Base-by-base conservation (phyloP, 371 early-diverging fungal species). In the Saksenaea oblongispora region DNA sequence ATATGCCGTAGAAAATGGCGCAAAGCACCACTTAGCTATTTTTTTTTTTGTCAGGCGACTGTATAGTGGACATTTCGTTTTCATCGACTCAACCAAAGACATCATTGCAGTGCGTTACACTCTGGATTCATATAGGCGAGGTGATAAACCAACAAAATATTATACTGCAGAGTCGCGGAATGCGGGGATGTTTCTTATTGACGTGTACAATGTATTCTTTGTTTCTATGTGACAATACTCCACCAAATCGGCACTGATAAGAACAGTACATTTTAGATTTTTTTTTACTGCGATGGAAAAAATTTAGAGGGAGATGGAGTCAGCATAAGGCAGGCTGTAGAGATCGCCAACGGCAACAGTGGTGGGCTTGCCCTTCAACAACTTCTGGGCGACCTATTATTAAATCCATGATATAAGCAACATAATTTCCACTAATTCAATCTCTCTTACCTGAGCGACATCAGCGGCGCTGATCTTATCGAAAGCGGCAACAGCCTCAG, bases 321-420 rank as follows among this genome's bases (percentile, higher is more conserved):
- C 93, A 74, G 89, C 89, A 76, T 92, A 95, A 66, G 96, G 93
- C 39, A 94, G 88, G 70, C 80, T 78, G 70, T 80, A 80, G 54
- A 90, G 74, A 73, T 93, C 87, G 67, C 95, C 95, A 59, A 89
- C 72, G 18, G 94, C 90, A 56, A 92, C 94, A 56, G 89, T 86
- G 54, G 90, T 89, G 17, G 94, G 87, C 87, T 91, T 92, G 70
- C 88, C 77, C 69, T 82, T 75, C 72, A 92, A 79, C 58, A 90
- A 74, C 61, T 82, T 77, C 67, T 88, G 80, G 37, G 92, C 93
- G 59, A 89, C 76, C 84, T 87, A 67, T 24, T 36, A 14, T 28
- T 24, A 22, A n/a, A n/a, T n/a, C 11, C 17, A 18, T 58, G 28
- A 18, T 14, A 34, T 31, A 11, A 56, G 15, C 9, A 36, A 1